Evolutionary conservation across 441 rosid genomes (phyloP).

Genomic region (Bruguiera hainesii): DNA sequence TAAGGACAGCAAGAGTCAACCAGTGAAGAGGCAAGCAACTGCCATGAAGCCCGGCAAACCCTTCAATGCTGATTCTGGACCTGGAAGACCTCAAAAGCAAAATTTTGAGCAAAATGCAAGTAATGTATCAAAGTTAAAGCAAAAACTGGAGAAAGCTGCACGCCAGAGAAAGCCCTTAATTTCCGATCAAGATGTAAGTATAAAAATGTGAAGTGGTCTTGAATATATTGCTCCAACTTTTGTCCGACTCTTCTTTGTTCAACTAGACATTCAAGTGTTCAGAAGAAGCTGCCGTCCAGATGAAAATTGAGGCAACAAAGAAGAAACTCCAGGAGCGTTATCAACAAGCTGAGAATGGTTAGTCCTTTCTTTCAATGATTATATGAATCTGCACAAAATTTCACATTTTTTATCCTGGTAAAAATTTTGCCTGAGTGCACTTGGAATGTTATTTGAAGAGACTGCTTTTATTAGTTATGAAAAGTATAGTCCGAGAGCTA

Average conservation of each 20-base stretch:
- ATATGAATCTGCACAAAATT: neutral
- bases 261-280: neutral
- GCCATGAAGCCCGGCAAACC: constrained; percentile 43
- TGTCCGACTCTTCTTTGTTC: constrained; percentile 1
- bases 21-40: constrained; percentile 6
- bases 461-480: too few relatives aligned
- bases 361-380: constrained; percentile 4
- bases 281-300: constrained; percentile 7
- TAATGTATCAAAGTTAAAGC: constrained; percentile 33
- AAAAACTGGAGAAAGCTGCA: constrained; percentile 39
- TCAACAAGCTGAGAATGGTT: constrained; percentile 12
- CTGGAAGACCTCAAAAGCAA: constrained; percentile 51
- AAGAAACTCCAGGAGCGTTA: constrained; percentile 7
- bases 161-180: constrained; percentile 43
- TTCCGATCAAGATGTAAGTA: constrained; percentile 58
- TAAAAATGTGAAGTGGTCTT: constrained; percentile 4
- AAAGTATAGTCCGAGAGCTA: too few relatives aligned
- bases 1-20: neutral
- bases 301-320: constrained; percentile 5
- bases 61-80: constrained; percentile 36
- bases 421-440: neutral
- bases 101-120: constrained; percentile 39
- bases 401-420: neutral
- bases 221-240: neutral
- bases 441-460: neutral